Evolutionary conservation across 1,284 basidiomycete genomes (phyloP).

Genomic region (Ganoderma boninense): DNA sequence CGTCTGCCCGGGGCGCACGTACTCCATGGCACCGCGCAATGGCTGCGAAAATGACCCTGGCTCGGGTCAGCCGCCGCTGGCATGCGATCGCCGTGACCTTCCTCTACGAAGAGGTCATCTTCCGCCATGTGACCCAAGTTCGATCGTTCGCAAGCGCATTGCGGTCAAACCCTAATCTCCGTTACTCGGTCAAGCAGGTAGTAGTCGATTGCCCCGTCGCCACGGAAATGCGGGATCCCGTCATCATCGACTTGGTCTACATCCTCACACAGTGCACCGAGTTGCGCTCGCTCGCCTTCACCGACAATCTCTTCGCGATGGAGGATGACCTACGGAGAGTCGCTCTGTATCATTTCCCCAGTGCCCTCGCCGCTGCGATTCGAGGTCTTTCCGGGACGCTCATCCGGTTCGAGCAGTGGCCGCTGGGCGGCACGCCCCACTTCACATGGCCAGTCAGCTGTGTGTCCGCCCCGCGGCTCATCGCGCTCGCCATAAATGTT

Average conservation of each 20-base stretch:
- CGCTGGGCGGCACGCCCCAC: conserved; percentile 21
- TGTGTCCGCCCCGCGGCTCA: conserved; percentile 14
- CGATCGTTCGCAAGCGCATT: conserved; percentile 15
- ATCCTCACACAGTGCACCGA: conserved; percentile 19
- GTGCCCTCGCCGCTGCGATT: conserved; percentile 4
- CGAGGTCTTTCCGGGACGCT: conserved; percentile 4
- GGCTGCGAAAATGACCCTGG: conserved; percentile 4
- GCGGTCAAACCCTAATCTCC: conserved; percentile 10
- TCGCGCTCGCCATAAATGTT: conserved; percentile 22
- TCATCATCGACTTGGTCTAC: conserved; percentile 14
- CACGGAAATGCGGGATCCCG: conserved; percentile 12
- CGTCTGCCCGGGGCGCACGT: conserved; percentile 10
- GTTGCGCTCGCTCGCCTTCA: conserved; percentile 18
- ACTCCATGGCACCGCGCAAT: conserved; percentile 14
- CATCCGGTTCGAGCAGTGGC: conserved; percentile 23
- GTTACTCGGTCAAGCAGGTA: conserved; percentile 13
- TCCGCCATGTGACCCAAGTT: conserved; percentile 18
- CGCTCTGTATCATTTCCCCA: conserved; percentile 16
- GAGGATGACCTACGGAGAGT: conserved; percentile 20
- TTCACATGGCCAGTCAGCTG: conserved; percentile 20
- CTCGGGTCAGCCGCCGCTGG: conserved; percentile 22
- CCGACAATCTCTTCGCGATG: conserved; percentile 21
- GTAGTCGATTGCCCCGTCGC: conserved; percentile 24
- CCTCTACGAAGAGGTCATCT: conserved; percentile 23
- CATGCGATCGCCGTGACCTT: conserved; percentile 10